Evolutionary conservation across 2,329 filamentous ascomycete genomes (phyloP).

Genomic region (Penicillium verrucosum): DNA sequence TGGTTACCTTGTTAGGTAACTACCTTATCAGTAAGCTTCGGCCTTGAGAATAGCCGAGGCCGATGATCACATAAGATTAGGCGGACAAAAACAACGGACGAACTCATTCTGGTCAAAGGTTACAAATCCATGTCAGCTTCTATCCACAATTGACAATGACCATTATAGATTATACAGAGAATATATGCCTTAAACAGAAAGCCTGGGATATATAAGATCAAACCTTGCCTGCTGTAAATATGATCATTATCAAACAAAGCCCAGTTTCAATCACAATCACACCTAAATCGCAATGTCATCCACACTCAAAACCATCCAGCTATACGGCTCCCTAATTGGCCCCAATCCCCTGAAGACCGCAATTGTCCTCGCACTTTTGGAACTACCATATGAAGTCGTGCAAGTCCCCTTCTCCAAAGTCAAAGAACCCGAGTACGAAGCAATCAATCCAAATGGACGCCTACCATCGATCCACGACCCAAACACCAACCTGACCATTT

Average conservation of each 20-base stretch:
- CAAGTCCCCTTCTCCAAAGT: conserved; percentile 21
- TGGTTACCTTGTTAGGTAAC: too few species aligned
- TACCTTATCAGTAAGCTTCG: too few species aligned
- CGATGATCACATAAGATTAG: background rate
- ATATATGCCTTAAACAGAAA: background rate
- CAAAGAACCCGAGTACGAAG: conserved; percentile 29
- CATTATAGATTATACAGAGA: background rate
- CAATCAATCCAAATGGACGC: conserved; percentile 36
- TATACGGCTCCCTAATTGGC: conserved; percentile 10
- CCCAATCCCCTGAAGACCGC: conserved; percentile 28
- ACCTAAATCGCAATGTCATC: background rate
- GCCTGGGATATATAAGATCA: background rate
- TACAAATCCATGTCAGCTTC: background rate
- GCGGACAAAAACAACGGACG: background rate
- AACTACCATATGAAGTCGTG: conserved; percentile 30
- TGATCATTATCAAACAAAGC: background rate
- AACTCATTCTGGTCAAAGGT: background rate
- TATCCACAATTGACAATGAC: background rate
- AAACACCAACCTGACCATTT: conserved; percentile 40
- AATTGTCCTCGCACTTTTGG: conserved; percentile 32
- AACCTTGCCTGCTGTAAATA: background rate
- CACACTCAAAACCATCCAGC: conserved; percentile 5
- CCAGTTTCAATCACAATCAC: background rate
- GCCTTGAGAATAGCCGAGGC: background rate
- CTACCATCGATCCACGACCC: conserved; percentile 36